Evolutionary conservation across 495 filamentous ascomycete genomes (phyloP).

Genomic region (Hypoxylon perforatum): DNA sequence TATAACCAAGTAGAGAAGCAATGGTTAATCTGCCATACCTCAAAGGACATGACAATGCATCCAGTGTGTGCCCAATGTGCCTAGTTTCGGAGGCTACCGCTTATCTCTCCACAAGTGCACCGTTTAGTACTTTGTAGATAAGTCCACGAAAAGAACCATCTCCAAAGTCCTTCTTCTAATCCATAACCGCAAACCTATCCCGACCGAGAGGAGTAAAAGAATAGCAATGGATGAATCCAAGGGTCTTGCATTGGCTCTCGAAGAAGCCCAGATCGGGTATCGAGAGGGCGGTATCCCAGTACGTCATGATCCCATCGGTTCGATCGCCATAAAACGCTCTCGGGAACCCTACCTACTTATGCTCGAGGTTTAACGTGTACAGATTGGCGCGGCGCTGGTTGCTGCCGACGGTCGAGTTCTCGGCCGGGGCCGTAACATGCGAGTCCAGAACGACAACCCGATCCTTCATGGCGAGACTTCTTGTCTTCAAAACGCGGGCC

Average conservation of each 20-base stretch:
- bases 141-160: background rate
- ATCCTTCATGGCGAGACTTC: conserved; percentile 86
- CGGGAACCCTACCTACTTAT: no score
- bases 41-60: no score
- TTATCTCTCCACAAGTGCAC: conserved; percentile 24
- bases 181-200: no score
- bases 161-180: no score
- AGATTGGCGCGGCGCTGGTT: conserved; percentile 81
- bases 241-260: conserved; percentile 73
- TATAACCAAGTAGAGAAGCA: no score
- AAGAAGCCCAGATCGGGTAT: conserved; percentile 75
- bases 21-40: no score
- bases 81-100: conserved; percentile 16
- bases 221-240: conserved; percentile 61
- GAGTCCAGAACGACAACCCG: conserved; percentile 78
- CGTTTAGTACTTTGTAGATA: background rate
- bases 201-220: background rate
- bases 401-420: conserved; percentile 76
- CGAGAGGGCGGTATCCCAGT: conserved; percentile 82
- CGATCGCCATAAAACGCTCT: no score
- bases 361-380: background rate
- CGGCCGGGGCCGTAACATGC: conserved; percentile 85
- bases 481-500: conserved; percentile 80
- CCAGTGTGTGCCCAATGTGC: no score
- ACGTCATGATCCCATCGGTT: conserved; percentile 10